Evolutionary conservation across 331 rosid genomes (phyloP).

Genomic region (Erythrophleum ivorense): DNA sequence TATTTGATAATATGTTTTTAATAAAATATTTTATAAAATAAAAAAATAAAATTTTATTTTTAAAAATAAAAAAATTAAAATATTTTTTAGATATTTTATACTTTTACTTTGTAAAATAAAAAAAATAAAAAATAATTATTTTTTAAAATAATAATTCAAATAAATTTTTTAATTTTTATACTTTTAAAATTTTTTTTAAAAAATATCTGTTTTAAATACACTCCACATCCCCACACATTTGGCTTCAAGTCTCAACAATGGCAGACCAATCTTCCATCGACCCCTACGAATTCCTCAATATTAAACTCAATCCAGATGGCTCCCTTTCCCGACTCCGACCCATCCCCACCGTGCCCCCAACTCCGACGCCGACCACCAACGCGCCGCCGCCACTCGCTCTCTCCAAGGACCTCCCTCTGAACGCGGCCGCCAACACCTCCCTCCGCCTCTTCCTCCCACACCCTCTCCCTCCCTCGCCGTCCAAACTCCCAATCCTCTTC

Average conservation of each 20-base stretch:
- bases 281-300: constrained; percentile 51
- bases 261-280: constrained; percentile 44
- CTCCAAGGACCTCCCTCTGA: constrained; percentile 49
- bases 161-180: too few relatives aligned
- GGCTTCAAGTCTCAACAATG: constrained; percentile 34
- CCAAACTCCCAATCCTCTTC: constrained; percentile 61
- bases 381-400: constrained; percentile 36
- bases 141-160: too few relatives aligned
- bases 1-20: too few relatives aligned
- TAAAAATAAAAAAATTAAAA: too few relatives aligned
- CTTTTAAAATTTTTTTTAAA: too few relatives aligned
- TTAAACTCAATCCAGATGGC: constrained; percentile 59
- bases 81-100: too few relatives aligned
- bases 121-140: too few relatives aligned
- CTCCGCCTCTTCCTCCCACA: constrained; percentile 70
- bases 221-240: too few relatives aligned
- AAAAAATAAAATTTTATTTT: too few relatives aligned
- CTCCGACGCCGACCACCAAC: neutral
- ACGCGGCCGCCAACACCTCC: constrained; percentile 52
- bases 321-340: constrained; percentile 51
- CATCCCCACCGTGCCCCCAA: constrained; percentile 35
- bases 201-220: too few relatives aligned
- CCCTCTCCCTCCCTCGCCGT: constrained; percentile 33
- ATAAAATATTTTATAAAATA: too few relatives aligned
- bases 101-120: too few relatives aligned